Base-by-base conservation (phyloP, 148 eudicot genomes). In the Rhododendron simsii region DNA sequence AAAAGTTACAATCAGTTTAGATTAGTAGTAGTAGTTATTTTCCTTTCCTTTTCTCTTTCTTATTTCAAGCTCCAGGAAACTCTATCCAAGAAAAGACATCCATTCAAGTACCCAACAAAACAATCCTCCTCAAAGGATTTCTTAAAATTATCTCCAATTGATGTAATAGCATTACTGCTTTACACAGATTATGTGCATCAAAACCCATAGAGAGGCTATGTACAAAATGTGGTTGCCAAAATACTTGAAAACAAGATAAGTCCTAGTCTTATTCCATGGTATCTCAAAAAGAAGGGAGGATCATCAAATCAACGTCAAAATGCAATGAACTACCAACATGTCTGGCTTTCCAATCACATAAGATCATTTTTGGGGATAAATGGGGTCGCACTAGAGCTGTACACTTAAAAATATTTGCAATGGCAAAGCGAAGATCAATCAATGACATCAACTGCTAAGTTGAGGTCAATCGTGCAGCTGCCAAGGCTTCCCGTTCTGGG, bases 401-500 rank as follows among this genome's bases (percentile, higher is more conserved):
- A 86, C 88, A 86, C 86, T 88, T 78, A 44, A 16, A 37, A 63
- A 63, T 28, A 6, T 41, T 7, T 55, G n/a, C 50, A 44, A 20
- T 11, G 50, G 81, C 48, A 80, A 51, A 30, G 75, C 67, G 41
- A 51, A 84, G 37, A 30, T 86, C 83, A 87, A 45, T 90, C 89
- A 39, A 89, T 86, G 53, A 86, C 81, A 67, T 88, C 89, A 2
- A 91, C 90, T 67, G 93, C 91, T 44, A 89, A 86, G 84, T 91
- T 91, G 75, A 91, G 91, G 88, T 91, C 93, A 59, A 91, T 51
- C 39, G 84, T 16, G 44, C 87, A 86, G 37, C 77, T 86, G 41
- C 82, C 76, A 35, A 85, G 69, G 13, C 86, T 83, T 3, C 35
- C 90, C 76, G 47, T 81, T 85, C 89, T 89, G 41, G 93, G 82